Percentiles rank a stretch among this genome's conserved stretches.
Evolutionary conservation across 2,329 filamentous ascomycete genomes (phyloP).

Genomic region (Golovinomyces cichoracearum): DNA sequence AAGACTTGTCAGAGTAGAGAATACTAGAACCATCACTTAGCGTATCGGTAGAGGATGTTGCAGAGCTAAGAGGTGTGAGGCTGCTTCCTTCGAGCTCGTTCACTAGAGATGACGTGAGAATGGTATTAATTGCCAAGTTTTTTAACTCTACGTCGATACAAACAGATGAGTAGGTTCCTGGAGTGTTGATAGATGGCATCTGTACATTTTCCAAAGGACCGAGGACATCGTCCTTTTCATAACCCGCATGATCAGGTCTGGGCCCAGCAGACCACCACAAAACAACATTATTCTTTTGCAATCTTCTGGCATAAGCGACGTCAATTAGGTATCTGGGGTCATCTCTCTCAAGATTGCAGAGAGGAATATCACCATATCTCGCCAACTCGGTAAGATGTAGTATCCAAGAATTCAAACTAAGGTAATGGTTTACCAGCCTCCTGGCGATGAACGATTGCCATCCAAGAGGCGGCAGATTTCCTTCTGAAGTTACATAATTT

Average conservation of each 20-base stretch:
- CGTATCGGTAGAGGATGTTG: conserved; percentile 32
- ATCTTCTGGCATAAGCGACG: conserved; percentile 67
- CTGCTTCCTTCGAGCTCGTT: conserved; percentile 86
- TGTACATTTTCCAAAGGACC: conserved; percentile 62
- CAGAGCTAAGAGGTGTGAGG: conserved; percentile 61
- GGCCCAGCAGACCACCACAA: conserved; percentile 87
- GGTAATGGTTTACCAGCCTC: conserved; percentile 64
- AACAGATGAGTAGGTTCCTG: conserved; percentile 81
- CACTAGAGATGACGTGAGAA: conserved; percentile 83
- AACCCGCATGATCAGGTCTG: conserved; percentile 78
- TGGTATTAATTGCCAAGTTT: conserved; percentile 92
- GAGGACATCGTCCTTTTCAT: conserved; percentile 74
- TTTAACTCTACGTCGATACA: conserved; percentile 87
- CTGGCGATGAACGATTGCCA: conserved; percentile 83
- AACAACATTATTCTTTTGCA: conserved; percentile 79
- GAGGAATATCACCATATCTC: conserved; percentile 73
- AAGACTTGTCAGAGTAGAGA: conserved; percentile 67
- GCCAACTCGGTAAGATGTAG: conserved; percentile 67
- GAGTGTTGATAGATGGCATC: conserved; percentile 82
- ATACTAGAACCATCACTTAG: conserved; percentile 37
- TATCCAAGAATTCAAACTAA: conserved; percentile 82
- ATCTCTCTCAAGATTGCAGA: conserved; percentile 86
- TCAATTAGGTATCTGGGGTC: conserved; percentile 91
- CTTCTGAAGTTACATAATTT: conserved; percentile 59
- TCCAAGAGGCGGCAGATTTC: conserved; percentile 65